These are phyloP conservation scores for Candida berthetii DNA, from an alignment of 805 yeast species.

Conservation along the genomic window DNA sequence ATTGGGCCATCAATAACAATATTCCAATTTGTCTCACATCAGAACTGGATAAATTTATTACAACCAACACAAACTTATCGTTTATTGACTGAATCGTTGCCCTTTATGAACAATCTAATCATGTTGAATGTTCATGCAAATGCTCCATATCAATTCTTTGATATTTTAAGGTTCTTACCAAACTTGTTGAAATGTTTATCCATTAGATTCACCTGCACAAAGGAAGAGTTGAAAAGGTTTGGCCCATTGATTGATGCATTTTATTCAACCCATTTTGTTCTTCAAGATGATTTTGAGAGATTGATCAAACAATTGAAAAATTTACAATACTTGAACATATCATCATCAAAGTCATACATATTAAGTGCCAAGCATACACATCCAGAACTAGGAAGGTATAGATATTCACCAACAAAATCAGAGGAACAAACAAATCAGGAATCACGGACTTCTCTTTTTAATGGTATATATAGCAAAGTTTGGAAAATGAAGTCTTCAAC, in stretches of 20 bases:
- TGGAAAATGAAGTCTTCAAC: neutral
- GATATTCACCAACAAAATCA: neutral
- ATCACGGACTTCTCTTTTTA: neutral
- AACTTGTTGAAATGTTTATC: constrained; percentile 1
- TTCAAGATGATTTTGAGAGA: neutral
- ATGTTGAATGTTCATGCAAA: constrained; percentile 5
- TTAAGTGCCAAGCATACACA: constrained; percentile 4
- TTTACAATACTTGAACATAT: constrained; percentile 7
- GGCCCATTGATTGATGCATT: too few relatives aligned
- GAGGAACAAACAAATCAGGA: constrained; percentile 3
- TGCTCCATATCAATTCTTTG: constrained; percentile 1
- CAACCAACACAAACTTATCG: neutral
- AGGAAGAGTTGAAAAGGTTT: constrained; percentile 3
- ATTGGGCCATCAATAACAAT: neutral
- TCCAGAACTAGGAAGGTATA: constrained; percentile 7
- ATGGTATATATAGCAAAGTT: neutral
- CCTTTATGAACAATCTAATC: constrained; percentile 2
- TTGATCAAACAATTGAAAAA: neutral
- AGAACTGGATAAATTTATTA: neutral
- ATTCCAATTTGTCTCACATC: neutral
- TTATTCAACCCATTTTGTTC: too few relatives aligned
- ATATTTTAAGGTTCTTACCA: constrained; percentile 22
- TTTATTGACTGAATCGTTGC: neutral
- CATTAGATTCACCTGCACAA: constrained; percentile 7
- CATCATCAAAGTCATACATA: constrained; percentile 2